Evolutionary conservation across 352 stramenopile genomes (phyloP).

Genomic region (Pythium rhizo-oryzae): DNA sequence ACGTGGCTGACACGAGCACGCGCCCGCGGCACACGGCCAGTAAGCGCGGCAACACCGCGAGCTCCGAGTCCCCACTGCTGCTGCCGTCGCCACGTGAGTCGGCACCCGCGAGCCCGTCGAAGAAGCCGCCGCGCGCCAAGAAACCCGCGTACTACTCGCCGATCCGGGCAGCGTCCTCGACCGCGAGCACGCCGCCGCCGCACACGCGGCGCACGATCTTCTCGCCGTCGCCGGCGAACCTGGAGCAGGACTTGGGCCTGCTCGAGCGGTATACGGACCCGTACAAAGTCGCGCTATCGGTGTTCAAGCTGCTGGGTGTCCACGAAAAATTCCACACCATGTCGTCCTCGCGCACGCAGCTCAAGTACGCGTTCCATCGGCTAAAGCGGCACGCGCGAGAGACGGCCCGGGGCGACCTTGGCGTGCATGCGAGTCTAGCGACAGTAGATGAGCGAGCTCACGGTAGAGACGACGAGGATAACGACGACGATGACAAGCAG

Average conservation of each 20-base stretch:
- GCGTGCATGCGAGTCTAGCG: background rate
- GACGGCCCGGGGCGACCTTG: background rate
- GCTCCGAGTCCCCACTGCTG: constrained; percentile 26
- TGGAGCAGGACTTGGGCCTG: constrained; percentile 44
- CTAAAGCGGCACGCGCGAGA: constrained; percentile 48
- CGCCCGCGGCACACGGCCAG: constrained; percentile 20
- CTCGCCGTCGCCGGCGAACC: constrained; percentile 37
- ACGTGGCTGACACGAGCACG: constrained; percentile 44
- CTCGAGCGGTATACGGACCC: constrained; percentile 64
- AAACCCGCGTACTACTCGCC: constrained; percentile 12
- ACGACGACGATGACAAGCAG: constrained; percentile 14
- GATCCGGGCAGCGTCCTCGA: constrained; percentile 4
- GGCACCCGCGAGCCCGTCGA: background rate
- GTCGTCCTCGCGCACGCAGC: constrained; percentile 55
- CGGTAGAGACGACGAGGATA: constrained; percentile 5
- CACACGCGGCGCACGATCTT: constrained; percentile 40
- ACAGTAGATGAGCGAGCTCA: background rate
- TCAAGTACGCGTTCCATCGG: constrained; percentile 66
- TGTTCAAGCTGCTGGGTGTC: constrained; percentile 70
- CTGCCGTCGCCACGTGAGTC: constrained; percentile 12
- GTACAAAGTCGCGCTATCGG: constrained; percentile 72
- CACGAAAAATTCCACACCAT: constrained; percentile 72
- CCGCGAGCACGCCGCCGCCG: constrained; percentile 8
- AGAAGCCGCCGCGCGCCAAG: constrained; percentile 15
- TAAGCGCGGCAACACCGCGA: constrained; percentile 35